phyloP scores from a whole-genome alignment of 805 yeast genomes.

The Candida coleopterorum region DNA sequence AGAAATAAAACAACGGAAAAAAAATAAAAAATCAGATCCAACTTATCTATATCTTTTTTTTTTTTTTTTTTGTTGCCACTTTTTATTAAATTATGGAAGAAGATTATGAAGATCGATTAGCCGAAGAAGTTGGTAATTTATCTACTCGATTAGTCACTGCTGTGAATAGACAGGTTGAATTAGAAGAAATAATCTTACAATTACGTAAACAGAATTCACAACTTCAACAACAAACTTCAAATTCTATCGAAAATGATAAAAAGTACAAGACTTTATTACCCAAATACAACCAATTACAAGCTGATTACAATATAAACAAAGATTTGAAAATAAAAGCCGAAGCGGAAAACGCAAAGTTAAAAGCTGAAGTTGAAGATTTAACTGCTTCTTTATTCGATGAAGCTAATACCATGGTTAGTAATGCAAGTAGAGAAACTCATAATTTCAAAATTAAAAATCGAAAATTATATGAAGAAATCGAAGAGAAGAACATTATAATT shows the following conservation, averaged over 20 bases:
- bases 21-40: too few species aligned
- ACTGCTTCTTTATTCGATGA: conserved; percentile 75
- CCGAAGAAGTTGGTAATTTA: conserved; percentile 50
- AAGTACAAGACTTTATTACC: conserved; percentile 25
- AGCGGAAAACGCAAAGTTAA: conserved; percentile 52
- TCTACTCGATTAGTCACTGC: conserved; percentile 60
- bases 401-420: conserved; percentile 80
- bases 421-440: conserved; percentile 66
- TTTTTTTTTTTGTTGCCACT: too few species aligned
- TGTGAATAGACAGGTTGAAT: conserved; percentile 49
- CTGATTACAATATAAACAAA: conserved; percentile 16
- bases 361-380: conserved; percentile 74
- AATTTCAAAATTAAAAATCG: conserved; percentile 56
- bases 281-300: conserved; percentile 28
- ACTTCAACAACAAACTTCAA: conserved; percentile 20
- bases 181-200: conserved; percentile 46
- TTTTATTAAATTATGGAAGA: too few species aligned
- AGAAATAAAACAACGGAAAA: too few species aligned
- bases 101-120: conserved; percentile 35
- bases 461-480: conserved; percentile 47
- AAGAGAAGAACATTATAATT: conserved; percentile 66
- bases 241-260: conserved; percentile 15
- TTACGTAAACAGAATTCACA: conserved; percentile 33
- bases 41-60: too few species aligned
- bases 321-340: conserved; percentile 46